phyloP scores from a whole-genome alignment of 805 yeast species.

The Sugiyamaella americana region DNA sequence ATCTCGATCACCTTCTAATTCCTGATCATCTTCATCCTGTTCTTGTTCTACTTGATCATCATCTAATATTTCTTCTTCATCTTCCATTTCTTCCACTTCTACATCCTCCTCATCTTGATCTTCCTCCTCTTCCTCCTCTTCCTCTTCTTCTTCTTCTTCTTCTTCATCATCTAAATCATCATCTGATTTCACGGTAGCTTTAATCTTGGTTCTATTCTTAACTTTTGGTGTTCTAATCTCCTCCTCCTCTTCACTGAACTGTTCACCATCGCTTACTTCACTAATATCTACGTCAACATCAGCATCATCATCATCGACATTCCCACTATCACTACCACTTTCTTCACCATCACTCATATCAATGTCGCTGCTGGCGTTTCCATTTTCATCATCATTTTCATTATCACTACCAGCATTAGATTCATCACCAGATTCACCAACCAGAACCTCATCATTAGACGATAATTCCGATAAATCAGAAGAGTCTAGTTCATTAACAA shows the following conservation, averaged over 20 bases:
- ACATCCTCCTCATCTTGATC: slow-evolving; percentile 15
- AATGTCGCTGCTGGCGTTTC: slow-evolving; percentile 5
- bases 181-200: slow-evolving; percentile 5
- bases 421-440: slow-evolving; percentile 2
- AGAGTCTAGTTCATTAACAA: slow-evolving; percentile 11
- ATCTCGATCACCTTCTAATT: slow-evolving; percentile 16
- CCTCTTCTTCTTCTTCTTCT: slow-evolving; percentile 2
- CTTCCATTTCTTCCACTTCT: slow-evolving; percentile 1
- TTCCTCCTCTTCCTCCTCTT: slow-evolving; percentile 3
- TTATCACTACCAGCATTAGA: neutral
- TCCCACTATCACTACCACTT: too few relatives aligned
- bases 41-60: slow-evolving; percentile 21
- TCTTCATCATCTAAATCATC: slow-evolving; percentile 13
- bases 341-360: too few relatives aligned
- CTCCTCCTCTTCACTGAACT: neutral
- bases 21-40: slow-evolving; percentile 19
- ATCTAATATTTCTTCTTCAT: slow-evolving; percentile 17
- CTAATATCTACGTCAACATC: too few relatives aligned
- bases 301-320: too few relatives aligned
- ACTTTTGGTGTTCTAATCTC: too few relatives aligned
- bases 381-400: slow-evolving; percentile 1
- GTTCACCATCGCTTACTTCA: neutral
- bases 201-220: slow-evolving; percentile 7
- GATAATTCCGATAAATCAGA: slow-evolving; percentile 17
- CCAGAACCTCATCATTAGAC: slow-evolving; percentile 1